phyloP scores from a whole-genome alignment of 305 asterid genomes.

The Ajuga reptans region DNA sequence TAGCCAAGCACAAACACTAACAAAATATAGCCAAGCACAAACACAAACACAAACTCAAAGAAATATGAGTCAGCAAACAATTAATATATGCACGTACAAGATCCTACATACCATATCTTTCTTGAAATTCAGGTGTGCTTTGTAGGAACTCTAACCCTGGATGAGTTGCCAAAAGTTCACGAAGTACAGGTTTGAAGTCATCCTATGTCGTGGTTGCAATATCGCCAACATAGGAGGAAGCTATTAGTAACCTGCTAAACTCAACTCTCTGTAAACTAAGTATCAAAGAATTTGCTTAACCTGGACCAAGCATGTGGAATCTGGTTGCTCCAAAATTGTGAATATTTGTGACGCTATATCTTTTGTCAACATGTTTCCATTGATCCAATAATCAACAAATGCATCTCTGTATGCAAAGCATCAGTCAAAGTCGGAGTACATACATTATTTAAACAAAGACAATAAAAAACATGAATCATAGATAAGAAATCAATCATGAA shows the following conservation, averaged over 20 bases:
- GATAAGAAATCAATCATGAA: neutral
- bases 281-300: constrained; percentile 27
- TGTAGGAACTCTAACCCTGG: constrained; percentile 96
- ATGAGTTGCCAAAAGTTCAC: constrained; percentile 86
- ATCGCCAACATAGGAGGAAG: constrained; percentile 15
- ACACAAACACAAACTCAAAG: neutral
- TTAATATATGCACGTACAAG: neutral
- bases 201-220: constrained; percentile 40
- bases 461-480: neutral
- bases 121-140: constrained; percentile 97
- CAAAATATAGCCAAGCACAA: neutral
- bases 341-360: constrained; percentile 70
- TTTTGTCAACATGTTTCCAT: constrained; percentile 71
- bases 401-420: constrained; percentile 58
- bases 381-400: constrained; percentile 80
- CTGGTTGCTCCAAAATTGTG: constrained; percentile 77
- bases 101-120: constrained; percentile 75
- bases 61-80: constrained; percentile 3
- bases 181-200: constrained; percentile 85
- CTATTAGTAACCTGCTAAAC: constrained; percentile 7
- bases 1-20: no score
- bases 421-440: constrained; percentile 1
- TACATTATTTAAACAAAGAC: constrained; percentile 7
- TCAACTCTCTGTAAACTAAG: neutral
- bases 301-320: constrained; percentile 60